These are phyloP conservation scores for Capsella bursapastoris DNA, from an alignment of 345 rosid genomes.

Conservation along the genomic window DNA sequence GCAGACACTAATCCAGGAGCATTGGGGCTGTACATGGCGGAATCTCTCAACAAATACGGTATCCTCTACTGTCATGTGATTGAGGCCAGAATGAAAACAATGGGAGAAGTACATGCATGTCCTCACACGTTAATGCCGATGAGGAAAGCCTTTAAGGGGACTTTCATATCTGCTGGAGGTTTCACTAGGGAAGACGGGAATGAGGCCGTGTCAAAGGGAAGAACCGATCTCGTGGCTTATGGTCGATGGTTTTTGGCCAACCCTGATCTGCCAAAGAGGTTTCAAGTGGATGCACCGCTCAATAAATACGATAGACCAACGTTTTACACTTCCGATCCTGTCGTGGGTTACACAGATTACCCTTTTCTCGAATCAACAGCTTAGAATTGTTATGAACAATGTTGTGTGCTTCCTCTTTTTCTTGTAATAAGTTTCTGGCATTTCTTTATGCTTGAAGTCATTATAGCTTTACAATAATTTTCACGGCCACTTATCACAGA, in stretches of 20 bases:
- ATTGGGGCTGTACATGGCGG: slow-evolving; percentile 64
- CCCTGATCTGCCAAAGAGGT: slow-evolving; percentile 76
- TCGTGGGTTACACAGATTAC: slow-evolving; percentile 69
- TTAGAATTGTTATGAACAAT: neutral
- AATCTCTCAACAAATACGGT: slow-evolving; percentile 58
- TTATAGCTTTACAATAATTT: neutral
- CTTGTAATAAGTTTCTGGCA: slow-evolving; percentile 13
- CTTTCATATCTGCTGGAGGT: slow-evolving; percentile 69
- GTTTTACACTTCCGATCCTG: slow-evolving; percentile 50
- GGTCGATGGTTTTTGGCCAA: slow-evolving; percentile 69
- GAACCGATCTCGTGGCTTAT: slow-evolving; percentile 63
- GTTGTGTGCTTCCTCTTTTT: neutral
- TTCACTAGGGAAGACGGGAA: slow-evolving; percentile 59
- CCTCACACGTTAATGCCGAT: slow-evolving; percentile 55
- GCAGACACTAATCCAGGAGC: slow-evolving; percentile 70
- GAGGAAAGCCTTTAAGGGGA: slow-evolving; percentile 72
- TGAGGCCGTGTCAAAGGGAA: slow-evolving; percentile 50
- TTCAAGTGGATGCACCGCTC: slow-evolving; percentile 58
- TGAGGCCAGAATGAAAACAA: slow-evolving; percentile 61
- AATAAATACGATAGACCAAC: slow-evolving; percentile 59
- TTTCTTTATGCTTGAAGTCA: neutral
- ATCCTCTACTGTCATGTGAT: slow-evolving; percentile 74
- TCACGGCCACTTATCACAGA: neutral
- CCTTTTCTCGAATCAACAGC: slow-evolving; percentile 58
- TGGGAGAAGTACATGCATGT: slow-evolving; percentile 38